Conservation (phyloP, 176 grass and related monocot species). For the Secale cereale region DNA sequence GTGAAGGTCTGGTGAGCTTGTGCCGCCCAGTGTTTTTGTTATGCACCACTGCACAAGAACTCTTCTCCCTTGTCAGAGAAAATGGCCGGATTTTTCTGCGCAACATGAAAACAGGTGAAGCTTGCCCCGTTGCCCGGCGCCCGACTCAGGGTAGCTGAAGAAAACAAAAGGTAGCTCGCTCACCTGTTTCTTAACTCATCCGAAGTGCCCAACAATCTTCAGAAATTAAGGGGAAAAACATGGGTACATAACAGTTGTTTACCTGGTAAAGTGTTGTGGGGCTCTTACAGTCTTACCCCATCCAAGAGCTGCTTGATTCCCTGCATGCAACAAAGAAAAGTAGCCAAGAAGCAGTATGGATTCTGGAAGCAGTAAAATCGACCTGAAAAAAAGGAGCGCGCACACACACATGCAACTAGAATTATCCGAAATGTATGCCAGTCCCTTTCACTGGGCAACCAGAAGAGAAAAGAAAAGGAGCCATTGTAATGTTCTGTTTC, state of each 20-base stretch:
- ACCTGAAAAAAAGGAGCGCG: constrained; percentile 45
- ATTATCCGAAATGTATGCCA: not conserved
- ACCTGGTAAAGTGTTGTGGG: constrained; percentile 95
- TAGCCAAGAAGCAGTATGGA: constrained; percentile 84
- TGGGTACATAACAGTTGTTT: constrained; percentile 9
- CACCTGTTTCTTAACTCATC: constrained; percentile 58
- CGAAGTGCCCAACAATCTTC: constrained; percentile 22
- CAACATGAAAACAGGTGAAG: constrained; percentile 65
- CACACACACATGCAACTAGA: not conserved
- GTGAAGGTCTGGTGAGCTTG: constrained; percentile 11
- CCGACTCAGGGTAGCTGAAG: constrained; percentile 83
- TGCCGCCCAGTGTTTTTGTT: not conserved
- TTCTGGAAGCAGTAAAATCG: constrained; percentile 76
- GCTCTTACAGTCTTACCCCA: constrained; percentile 89
- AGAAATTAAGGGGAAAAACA: not conserved
- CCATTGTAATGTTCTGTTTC: not conserved
- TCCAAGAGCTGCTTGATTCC: constrained; percentile 88
- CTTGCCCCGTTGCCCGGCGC: too few species aligned
- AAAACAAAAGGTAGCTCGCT: constrained; percentile 91
- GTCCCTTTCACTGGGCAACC: not conserved
- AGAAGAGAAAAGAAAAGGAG: not conserved
- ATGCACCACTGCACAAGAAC: constrained; percentile 60
- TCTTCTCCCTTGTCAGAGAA: constrained; percentile 85
- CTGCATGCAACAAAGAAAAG: constrained; percentile 91
- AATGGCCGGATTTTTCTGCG: constrained; percentile 51